Evolutionary conservation across 148 eudicot genomes (phyloP), one percentile per base, ranked within the genome.

Genomic region (Vaccinium macrocarpon): DNA sequence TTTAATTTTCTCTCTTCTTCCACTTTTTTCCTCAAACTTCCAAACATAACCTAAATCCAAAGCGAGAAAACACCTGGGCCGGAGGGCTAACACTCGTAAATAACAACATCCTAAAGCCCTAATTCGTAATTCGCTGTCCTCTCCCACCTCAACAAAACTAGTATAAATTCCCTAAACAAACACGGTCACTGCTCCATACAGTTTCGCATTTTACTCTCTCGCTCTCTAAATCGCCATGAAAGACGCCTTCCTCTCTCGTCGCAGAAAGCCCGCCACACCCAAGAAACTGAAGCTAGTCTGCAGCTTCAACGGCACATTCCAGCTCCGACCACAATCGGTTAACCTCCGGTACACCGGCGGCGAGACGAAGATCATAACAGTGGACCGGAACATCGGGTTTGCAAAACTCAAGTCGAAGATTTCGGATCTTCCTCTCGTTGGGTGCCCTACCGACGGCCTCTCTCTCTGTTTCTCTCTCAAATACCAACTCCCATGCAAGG

Each of bases 301-400:
- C 76, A 86, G 84, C 86, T 86, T 78, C 70, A 80, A 86, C 64
- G 83, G 83, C 66, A 48, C 59, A 83, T 86, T 86, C 75, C 79
- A 10, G 0, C 83, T n/a, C 64, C 77, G 75, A 6, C 87, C 77
- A 2, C 73, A 7, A 2, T 81, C 83, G 12, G 61, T 74, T 0
- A 73, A 78, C 13, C 86, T 85, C 79, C 86, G 88, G 52, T 87
- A 89, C 80, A 79, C 85, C 72, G 89, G 87, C 73, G 89, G 91
- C 42, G 89, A 85, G 64, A 86, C 88, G 16, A 81, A 86, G 46
- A 68, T 88, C 49, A 74, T 89, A 1, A 79, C 82, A 0, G 87
- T 85, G 38, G 88, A 89, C 68, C 87, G 85, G 4, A 29, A 32
- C 48, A 79, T 82, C 78, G 57, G 29, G 1, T 83, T 83, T 49